These are phyloP conservation scores for Centella asiatica DNA, from an alignment of 129 eudicot species.

Conservation along the genomic window DNA sequence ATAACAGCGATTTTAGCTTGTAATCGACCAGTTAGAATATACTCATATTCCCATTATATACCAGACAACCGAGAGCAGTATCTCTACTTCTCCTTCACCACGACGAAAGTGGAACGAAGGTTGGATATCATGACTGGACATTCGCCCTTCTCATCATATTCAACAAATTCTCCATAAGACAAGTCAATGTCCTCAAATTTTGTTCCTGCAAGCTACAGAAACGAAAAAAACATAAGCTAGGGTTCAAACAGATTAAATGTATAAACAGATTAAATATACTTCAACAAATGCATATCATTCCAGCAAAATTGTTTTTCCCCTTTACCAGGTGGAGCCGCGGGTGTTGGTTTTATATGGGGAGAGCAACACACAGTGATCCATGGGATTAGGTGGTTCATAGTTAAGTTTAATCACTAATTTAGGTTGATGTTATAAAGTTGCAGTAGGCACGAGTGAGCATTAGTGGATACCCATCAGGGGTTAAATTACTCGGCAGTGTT, in stretches of 20 bases:
- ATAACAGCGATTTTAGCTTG: not conserved
- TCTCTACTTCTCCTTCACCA: slow-evolving; percentile 24
- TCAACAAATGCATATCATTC: no score
- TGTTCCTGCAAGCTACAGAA: slow-evolving; percentile 59
- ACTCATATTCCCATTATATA: slow-evolving; percentile 11
- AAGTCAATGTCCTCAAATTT: slow-evolving; percentile 66
- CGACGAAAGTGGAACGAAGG: slow-evolving; percentile 46
- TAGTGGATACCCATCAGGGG: no score
- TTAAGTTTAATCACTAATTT: no score
- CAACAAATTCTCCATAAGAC: slow-evolving; percentile 69
- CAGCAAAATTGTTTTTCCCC: no score
- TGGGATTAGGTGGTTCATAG: no score
- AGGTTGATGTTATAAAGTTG: no score
- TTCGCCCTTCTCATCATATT: slow-evolving; percentile 79
- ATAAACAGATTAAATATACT: no score
- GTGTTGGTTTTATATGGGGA: no score
- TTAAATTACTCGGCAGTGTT: no score
- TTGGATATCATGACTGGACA: slow-evolving; percentile 85
- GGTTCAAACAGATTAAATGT: not conserved
- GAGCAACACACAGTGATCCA: no score
- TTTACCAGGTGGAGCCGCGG: no score
- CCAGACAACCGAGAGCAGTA: not conserved
- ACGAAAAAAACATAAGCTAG: not conserved
- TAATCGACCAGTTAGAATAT: not conserved
- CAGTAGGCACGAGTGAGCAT: no score